Evolutionary conservation across 805 yeast species (phyloP).

Genomic region (Blastobotrys mokoenaii): DNA sequence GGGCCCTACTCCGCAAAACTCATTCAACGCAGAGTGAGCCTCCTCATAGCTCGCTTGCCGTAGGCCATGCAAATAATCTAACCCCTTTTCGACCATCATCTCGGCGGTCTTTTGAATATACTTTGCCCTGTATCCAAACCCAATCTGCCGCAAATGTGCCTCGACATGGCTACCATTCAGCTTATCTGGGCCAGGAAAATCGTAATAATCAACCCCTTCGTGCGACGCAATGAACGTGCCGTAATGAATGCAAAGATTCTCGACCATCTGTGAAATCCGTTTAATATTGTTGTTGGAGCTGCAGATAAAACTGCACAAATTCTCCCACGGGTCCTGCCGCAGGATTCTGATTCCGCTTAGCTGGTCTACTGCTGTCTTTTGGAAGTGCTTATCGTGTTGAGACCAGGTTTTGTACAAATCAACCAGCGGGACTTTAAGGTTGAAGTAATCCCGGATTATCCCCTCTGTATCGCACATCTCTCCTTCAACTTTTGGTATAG

Average conservation of each 20-base stretch:
- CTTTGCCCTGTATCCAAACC: constrained; percentile 89
- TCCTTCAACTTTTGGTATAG: constrained; percentile 18
- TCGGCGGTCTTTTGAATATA: constrained; percentile 73
- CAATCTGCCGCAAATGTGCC: constrained; percentile 34
- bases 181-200: constrained; percentile 64
- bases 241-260: constrained; percentile 57
- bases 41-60: constrained; percentile 40
- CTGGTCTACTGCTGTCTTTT: constrained; percentile 16
- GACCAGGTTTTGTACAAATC: constrained; percentile 58
- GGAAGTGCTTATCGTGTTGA: constrained; percentile 42
- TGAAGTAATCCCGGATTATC: constrained; percentile 61
- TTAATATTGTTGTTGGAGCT: constrained; percentile 94
- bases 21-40: constrained; percentile 51
- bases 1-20: constrained; percentile 87
- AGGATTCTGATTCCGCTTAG: constrained; percentile 74
- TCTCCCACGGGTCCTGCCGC: constrained; percentile 97
- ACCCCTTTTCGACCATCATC: constrained; percentile 35
- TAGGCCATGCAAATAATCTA: constrained; percentile 27
- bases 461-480: constrained; percentile 22
- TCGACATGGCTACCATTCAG: constrained; percentile 40
- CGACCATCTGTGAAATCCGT: constrained; percentile 88
- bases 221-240: constrained; percentile 52
- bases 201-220: constrained; percentile 50
- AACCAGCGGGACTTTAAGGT: constrained; percentile 47
- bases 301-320: constrained; percentile 81